Percentiles rank a stretch among this genome's conserved stretches.
These are phyloP conservation scores for Ilyonectria robusta DNA, from an alignment of 2,329 filamentous ascomycete species.

Conservation along the genomic window DNA sequence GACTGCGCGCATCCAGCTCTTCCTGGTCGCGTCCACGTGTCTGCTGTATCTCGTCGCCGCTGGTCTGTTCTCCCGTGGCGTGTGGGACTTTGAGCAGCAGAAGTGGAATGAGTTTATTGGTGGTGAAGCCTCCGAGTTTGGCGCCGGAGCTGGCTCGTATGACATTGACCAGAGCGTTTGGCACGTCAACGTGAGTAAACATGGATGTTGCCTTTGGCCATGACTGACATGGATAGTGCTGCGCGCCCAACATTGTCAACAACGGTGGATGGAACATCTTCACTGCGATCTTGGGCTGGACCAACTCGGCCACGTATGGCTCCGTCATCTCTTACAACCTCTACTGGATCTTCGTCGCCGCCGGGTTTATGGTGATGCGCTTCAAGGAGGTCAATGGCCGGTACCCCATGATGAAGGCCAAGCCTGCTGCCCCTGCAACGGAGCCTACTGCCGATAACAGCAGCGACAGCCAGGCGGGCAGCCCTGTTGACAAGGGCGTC, in stretches of 20 bases:
- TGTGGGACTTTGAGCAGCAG: conserved; percentile 82
- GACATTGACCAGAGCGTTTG: conserved; percentile 84
- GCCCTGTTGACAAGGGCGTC: conserved; percentile 41
- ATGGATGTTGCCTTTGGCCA: background rate
- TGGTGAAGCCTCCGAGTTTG: conserved; percentile 66
- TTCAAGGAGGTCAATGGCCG: conserved; percentile 73
- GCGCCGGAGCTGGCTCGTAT: conserved; percentile 79
- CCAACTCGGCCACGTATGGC: conserved; percentile 89
- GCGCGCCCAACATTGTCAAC: conserved; percentile 78
- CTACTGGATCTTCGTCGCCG: conserved; percentile 86
- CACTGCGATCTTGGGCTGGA: conserved; percentile 89
- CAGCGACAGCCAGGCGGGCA: conserved; percentile 47
- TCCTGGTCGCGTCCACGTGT: conserved; percentile 85
- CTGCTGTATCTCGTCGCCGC: conserved; percentile 88
- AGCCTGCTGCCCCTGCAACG: conserved; percentile 28
- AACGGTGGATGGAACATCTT: conserved; percentile 90
- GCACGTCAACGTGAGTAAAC: conserved; percentile 84
- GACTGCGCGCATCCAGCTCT: conserved; percentile 71
- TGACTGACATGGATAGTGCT: conserved; percentile 71
- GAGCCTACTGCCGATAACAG: conserved; percentile 34
- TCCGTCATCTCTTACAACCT: conserved; percentile 90
- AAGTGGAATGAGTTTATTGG: conserved; percentile 77
- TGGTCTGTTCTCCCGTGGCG: conserved; percentile 82
- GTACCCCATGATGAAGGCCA: conserved; percentile 61
- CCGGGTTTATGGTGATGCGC: conserved; percentile 75